Base-by-base conservation (phyloP, 768 basidiomycete genomes). In the Nevesoporus exiguus region DNA sequence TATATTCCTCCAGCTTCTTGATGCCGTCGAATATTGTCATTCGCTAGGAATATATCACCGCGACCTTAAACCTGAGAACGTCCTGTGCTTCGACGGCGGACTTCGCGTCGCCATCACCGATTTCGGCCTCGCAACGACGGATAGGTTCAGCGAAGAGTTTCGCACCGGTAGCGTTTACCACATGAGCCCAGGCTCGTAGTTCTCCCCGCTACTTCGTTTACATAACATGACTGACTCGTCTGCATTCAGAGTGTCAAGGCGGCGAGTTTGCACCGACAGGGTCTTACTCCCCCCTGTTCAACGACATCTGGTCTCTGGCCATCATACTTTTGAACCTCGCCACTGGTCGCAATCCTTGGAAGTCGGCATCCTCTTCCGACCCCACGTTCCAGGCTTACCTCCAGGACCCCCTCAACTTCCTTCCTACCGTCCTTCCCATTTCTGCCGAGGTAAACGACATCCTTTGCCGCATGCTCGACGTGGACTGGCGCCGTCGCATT, bases 121-220 rank as follows among this genome's bases (percentile, higher is more conserved):
- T 73, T 98, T 98, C 70, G 96, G 96, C 22, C 81, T 98, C 7
- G 88, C 95, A 3, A 97, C 95, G 5, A 88, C 88, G 21, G 93
- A 96, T 59, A 82, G 81, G 66, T 76, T 82, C 51, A 93, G 91
- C 63, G 81, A 81, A 51, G 95, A 98, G 70, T 93, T 94, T 71
- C 84, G 91, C 48, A 97, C 94, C 33, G 95, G 95, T n/a, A 94
- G 91, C 63, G 84, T 94, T n/a, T 97, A 93, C 72, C 96, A 97
- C 73, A 95, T 98, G 89, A 94, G 92, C 65, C 95, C 95, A 72
- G 93, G 90, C 85, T 71, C 47, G 80, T 70, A 51, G 44, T 43
- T 40, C 50, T 25, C 43, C 47, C 42, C 25, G 17, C 25, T 58
- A 54, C 40, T 49, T 56, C 17, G 17, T 58, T 54, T 31, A 47